These are phyloP conservation scores for Benincasa hispida DNA, from an alignment of 306 rosid genomes.

Conservation along the genomic window DNA sequence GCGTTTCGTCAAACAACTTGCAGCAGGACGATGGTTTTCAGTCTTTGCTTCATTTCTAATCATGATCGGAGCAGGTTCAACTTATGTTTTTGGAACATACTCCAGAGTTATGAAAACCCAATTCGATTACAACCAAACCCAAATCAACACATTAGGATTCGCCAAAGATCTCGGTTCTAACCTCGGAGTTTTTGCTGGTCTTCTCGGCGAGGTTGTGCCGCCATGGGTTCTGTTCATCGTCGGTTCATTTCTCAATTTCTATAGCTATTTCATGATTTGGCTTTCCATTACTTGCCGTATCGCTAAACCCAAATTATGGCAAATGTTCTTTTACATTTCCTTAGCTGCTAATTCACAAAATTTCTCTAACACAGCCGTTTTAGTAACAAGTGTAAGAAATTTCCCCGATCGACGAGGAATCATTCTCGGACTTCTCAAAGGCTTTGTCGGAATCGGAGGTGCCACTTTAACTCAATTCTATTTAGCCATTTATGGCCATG, in stretches of 20 bases:
- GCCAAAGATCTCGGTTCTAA: constrained; percentile 30
- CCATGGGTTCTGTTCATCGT: constrained; percentile 17
- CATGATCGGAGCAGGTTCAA: constrained; percentile 19
- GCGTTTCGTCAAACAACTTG: neutral
- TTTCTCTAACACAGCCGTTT: constrained; percentile 19
- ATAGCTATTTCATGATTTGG: constrained; percentile 4
- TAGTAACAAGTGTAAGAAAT: constrained; percentile 19
- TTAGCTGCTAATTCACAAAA: constrained; percentile 21
- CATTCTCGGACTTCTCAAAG: constrained; percentile 18
- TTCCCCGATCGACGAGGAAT: constrained; percentile 28
- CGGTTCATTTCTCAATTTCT: constrained; percentile 14
- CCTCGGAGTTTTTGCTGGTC: constrained; percentile 7
- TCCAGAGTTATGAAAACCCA: constrained; percentile 18
- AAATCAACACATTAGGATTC: constrained; percentile 14
- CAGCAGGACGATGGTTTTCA: constrained; percentile 9
- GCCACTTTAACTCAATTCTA: constrained; percentile 25
- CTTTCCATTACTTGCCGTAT: constrained; percentile 4
- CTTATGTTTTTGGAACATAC: constrained; percentile 22
- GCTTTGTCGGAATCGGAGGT: constrained; percentile 14
- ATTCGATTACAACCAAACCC: constrained; percentile 17
- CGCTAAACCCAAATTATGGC: constrained; percentile 19
- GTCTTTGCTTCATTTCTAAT: neutral
- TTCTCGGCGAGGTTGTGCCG: neutral
- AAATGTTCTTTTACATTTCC: constrained; percentile 18
- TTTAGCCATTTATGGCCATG: neutral